phyloP scores from a whole-genome alignment of 78 protist genomes.

The Ministeria vibrans region DNA sequence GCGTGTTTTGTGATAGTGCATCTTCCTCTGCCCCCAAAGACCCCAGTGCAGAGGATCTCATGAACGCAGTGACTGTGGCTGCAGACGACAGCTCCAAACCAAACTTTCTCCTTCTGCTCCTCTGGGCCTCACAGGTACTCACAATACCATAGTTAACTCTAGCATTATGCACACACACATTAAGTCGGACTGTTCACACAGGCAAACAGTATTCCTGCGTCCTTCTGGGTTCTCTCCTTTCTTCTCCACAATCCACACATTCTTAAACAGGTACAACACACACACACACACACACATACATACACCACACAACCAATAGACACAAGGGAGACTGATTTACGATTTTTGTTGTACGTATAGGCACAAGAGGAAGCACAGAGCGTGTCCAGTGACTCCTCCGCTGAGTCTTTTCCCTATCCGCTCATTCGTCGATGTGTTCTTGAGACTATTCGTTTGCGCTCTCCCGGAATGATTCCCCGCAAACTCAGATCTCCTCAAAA shows the following conservation, averaged over 20 bases:
- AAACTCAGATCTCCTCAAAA: background rate
- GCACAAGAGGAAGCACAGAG: background rate
- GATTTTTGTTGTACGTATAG: background rate
- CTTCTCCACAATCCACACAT: background rate
- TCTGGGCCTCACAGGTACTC: slow-evolving; percentile 21
- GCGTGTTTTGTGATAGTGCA: too few species aligned
- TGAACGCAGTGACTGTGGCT: too few species aligned
- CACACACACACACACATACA: too few species aligned
- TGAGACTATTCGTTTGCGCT: slow-evolving; percentile 3
- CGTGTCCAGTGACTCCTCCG: background rate
- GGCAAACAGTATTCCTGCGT: slow-evolving; percentile 7
- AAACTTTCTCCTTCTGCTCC: background rate
- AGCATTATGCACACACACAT: too few species aligned
- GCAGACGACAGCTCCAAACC: too few species aligned
- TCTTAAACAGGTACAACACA: too few species aligned
- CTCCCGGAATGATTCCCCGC: slow-evolving; percentile 15
- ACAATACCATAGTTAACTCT: too few species aligned
- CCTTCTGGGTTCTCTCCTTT: background rate
- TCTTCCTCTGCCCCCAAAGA: too few species aligned
- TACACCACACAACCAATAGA: background rate
- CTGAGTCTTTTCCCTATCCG: background rate
- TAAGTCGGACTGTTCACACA: too few species aligned
- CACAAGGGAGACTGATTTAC: background rate
- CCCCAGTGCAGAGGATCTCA: too few species aligned
- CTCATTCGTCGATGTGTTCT: background rate